Evolutionary conservation across 2,329 filamentous ascomycete species (phyloP), one percentile per base, ranked within the genome.

Genomic region (Magnaporthiopsis incrustans): DNA sequence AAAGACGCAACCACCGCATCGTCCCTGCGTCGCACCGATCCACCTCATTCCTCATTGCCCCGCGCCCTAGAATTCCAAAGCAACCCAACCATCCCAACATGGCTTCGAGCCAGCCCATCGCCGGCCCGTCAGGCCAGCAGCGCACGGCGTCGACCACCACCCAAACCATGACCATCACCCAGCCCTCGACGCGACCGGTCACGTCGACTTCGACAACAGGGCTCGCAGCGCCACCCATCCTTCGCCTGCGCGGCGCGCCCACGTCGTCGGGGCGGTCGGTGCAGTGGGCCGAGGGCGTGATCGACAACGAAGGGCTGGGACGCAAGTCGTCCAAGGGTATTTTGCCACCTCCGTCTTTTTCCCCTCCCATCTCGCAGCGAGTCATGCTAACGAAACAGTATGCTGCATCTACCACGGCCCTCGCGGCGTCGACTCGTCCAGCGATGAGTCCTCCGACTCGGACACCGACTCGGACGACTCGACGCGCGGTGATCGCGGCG

Each of bases 351-450:
- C 11, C 35, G 2, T 15, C 11, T 4, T 15, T 2, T 15, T 38
- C 2, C 14, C 12, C 35, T 33, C 11, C 25, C 38, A 26, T 30
- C 25, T 18, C 27, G 26, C 15, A 5, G 1, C 38, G 7, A 14
- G 4, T 7, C 18, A 6, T n/a, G 60, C 60, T 60, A 26, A 50
- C 38, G 25, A 11, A 15, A 38, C 7, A 96, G 95, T 98, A n/a
- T 99, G 95, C 83, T 99, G 95, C 76, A 99, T 99, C 76, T 99
- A 97, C 78, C 94, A 97, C 78, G 90, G 90, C 66, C 88, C 92
- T 8, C 90, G 89, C 69, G 85, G 82, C 14, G 87, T 92, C 4
- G 92, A 90, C 73, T 94, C 98, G 75, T 95, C 90, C 38, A 92
- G 89, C 68, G 85, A 87, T 68, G 86, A 89, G 62, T 86, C 84